A percentile compares a stretch with the other conserved stretches of the same genome.
Conservation (phyloP, 306 rosid genomes). For the Purshia tridentata region DNA sequence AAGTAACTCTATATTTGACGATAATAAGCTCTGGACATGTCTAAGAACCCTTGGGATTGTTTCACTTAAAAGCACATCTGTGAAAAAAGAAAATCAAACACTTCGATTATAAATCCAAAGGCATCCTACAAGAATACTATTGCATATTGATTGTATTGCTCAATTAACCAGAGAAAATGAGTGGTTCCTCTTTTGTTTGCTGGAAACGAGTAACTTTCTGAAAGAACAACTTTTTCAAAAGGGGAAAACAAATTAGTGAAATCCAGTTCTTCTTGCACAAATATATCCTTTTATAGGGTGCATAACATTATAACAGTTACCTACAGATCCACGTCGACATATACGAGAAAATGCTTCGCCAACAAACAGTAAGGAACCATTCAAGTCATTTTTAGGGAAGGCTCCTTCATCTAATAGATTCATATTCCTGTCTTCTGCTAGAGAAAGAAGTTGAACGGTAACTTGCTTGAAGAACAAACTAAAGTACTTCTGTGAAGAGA, state of each 20-base stretch:
- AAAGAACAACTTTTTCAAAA: constrained; percentile 2
- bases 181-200: background rate
- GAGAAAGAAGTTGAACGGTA: constrained; percentile 67
- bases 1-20: constrained; percentile 39
- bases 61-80: constrained; percentile 73
- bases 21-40: constrained; percentile 49
- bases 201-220: constrained; percentile 2
- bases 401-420: constrained; percentile 27
- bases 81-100: constrained; percentile 33
- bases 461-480: constrained; percentile 82
- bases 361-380: constrained; percentile 58
- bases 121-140: background rate
- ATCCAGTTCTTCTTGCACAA: constrained; percentile 9
- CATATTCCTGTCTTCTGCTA: constrained; percentile 52
- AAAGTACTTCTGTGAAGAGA: constrained; percentile 51
- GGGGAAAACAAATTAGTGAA: background rate
- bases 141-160: background rate
- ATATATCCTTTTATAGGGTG: constrained; percentile 10
- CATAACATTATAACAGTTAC: constrained; percentile 46
- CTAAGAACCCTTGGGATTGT: constrained; percentile 47
- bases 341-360: constrained; percentile 86
- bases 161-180: constrained; percentile 7
- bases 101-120: constrained; percentile 20
- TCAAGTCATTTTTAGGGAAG: constrained; percentile 26
- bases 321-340: constrained; percentile 92